Evolutionary conservation across 495 filamentous ascomycete genomes (phyloP), one percentile per base, ranked within the genome.

Genomic region (Bombardia bombarda): DNA sequence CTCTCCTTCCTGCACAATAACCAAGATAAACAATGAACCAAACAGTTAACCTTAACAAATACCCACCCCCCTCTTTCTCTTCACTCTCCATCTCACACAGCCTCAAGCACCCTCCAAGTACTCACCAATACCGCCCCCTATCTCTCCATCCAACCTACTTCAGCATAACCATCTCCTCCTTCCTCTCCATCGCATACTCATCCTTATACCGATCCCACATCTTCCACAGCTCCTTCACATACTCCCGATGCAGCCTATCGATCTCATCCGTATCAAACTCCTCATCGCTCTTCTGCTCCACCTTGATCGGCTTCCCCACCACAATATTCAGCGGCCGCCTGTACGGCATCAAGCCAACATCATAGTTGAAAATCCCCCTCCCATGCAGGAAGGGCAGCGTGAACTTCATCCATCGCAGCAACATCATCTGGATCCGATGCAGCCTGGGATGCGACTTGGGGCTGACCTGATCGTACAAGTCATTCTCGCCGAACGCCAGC

Each of bases 321-420:
- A 98, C 90, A 25, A 94, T 75, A 55, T 97, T 90, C 31, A 98
- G 51, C 13, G 88, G 82, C 26, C 80, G 68, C 25, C 93, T 77
- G 62, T 97, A 97, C 6, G 92, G 92, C 86, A 97, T 85, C 40
- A 97, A 57, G 1, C 92, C 92, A 1, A 95, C 86, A 59, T 98
- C 92, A 49, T 98, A 97, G 56, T 98, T 98, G 62, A 97, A 96
- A 7, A 97, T 82, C 1, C 92, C 92, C 13, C 88, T 61, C 2
- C 89, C 90, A 64, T 95, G 90, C 44, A 96, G 80, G 22, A 95
- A 65, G 3, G 92, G 92, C 3, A 97, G 71, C 0, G 92, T 97
- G 53, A 95, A 98, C n/a, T 92, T 92, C 61, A 92, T 70, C 1
- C 82, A 66, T 43, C 79, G 80, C 67, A 97, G 90, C 22, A 92